phyloP scores from a whole-genome alignment of 108 stramenopile species.

The Nitzschia sp. region DNA sequence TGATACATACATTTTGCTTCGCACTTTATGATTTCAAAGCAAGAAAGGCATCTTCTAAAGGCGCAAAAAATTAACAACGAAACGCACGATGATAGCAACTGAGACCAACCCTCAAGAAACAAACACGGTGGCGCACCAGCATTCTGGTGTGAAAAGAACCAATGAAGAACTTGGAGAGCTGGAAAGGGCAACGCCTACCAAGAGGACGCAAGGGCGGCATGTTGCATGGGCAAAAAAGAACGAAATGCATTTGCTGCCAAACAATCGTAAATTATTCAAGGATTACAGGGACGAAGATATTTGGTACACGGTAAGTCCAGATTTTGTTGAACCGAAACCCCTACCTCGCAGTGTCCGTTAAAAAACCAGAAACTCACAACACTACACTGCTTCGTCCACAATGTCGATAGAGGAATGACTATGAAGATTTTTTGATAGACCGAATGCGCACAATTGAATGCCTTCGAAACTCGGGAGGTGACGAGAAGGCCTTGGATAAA shows the following conservation, averaged over 20 bases:
- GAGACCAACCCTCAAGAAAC: background rate
- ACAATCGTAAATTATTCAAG: slow-evolving; percentile 10
- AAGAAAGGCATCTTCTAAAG: too few relatives aligned
- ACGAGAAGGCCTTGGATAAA: background rate
- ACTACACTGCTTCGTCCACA: too few relatives aligned
- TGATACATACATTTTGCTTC: too few relatives aligned
- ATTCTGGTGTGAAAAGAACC: background rate
- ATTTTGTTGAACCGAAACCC: background rate
- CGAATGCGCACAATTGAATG: slow-evolving; percentile 30
- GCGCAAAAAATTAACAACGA: too few relatives aligned
- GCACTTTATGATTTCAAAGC: too few relatives aligned
- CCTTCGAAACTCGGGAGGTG: slow-evolving; percentile 5
- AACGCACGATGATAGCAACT: background rate
- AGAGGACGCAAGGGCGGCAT: background rate
- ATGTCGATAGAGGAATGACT: slow-evolving; percentile 29
- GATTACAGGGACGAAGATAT: slow-evolving; percentile 17
- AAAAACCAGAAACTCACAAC: background rate
- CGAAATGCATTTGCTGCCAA: background rate
- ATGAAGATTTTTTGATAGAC: slow-evolving; percentile 36
- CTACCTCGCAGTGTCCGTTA: too few relatives aligned
- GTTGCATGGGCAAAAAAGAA: slow-evolving; percentile 8
- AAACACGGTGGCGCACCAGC: too few relatives aligned
- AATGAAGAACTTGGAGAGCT: background rate
- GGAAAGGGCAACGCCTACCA: slow-evolving; percentile 7
- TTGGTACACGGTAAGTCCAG: slow-evolving; percentile 35